Evolutionary conservation across 2,329 filamentous ascomycete species (phyloP).

Genomic region (Aspergillus brunneoviolaceus): DNA sequence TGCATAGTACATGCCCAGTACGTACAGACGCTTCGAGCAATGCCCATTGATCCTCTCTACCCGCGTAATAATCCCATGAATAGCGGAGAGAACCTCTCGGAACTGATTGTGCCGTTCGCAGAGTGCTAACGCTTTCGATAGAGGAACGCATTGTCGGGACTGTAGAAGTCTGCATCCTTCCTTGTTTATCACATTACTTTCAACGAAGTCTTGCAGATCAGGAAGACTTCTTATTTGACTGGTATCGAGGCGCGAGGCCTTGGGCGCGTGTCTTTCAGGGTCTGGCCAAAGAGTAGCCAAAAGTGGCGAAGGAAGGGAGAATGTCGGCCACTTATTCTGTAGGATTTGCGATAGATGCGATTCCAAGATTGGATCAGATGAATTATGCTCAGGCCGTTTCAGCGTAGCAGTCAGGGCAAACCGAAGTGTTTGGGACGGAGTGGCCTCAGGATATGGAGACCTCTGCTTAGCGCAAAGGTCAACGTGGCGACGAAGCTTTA

Average conservation of each 20-base stretch:
- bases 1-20: conserved; percentile 34
- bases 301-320: conserved; percentile 19
- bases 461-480: not conserved
- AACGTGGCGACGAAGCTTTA: conserved; percentile 4
- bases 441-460: conserved; percentile 15
- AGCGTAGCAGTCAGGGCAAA: conserved; percentile 31
- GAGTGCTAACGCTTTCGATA: conserved; percentile 24
- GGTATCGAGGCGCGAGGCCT: not conserved
- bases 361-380: conserved; percentile 11
- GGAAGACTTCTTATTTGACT: conserved; percentile 10
- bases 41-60: conserved; percentile 20
- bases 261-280: not conserved
- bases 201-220: conserved; percentile 25
- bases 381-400: conserved; percentile 5
- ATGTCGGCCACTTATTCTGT: conserved; percentile 22
- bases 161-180: conserved; percentile 12
- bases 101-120: conserved; percentile 27
- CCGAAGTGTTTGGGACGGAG: conserved; percentile 33
- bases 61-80: conserved; percentile 33
- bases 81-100: conserved; percentile 31
- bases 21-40: conserved; percentile 14
- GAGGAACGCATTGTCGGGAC: conserved; percentile 3
- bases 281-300: conserved; percentile 23
- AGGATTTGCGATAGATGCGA: conserved; percentile 22
- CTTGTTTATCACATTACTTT: conserved; percentile 22